A percentile compares a stretch with the other conserved stretches of the same genome.
phyloP scores from a whole-genome alignment of 2,329 filamentous ascomycete species.

The Penicillium corylophilum region DNA sequence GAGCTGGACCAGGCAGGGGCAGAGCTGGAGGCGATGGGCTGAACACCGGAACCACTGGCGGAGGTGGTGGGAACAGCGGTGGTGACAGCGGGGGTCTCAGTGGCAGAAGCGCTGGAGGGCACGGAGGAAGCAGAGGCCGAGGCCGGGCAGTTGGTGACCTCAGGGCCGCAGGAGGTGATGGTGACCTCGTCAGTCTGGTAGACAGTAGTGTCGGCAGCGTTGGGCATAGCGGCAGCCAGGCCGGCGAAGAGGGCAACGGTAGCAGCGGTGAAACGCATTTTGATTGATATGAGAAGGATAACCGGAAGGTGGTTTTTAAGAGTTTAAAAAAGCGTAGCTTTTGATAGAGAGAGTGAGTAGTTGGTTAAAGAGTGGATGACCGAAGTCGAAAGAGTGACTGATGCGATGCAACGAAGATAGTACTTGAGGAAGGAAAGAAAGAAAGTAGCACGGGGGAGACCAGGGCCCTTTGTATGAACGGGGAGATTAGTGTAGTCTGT shows the following conservation, averaged over 20 bases:
- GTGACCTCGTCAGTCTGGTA: slow-evolving; percentile 61
- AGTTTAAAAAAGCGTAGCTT: slow-evolving; percentile 31
- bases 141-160: slow-evolving; percentile 60
- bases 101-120: slow-evolving; percentile 9
- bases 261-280: slow-evolving; percentile 46
- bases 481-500: slow-evolving; percentile 41
- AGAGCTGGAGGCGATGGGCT: slow-evolving; percentile 9
- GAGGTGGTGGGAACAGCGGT: slow-evolving; percentile 21
- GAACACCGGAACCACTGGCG: slow-evolving; percentile 15
- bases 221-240: slow-evolving; percentile 40
- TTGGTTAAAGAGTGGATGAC: slow-evolving; percentile 46
- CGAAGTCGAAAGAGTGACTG: slow-evolving; percentile 42
- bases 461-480: slow-evolving; percentile 38
- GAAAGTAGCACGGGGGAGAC: slow-evolving; percentile 25
- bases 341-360: slow-evolving; percentile 30
- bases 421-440: slow-evolving; percentile 30
- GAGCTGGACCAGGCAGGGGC: slow-evolving; percentile 16
- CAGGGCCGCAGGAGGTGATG: slow-evolving; percentile 61
- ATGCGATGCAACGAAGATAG: slow-evolving; percentile 34
- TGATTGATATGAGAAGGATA: slow-evolving; percentile 33
- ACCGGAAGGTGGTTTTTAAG: slow-evolving; percentile 35
- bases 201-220: slow-evolving; percentile 46
- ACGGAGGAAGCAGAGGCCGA: slow-evolving; percentile 11
- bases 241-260: slow-evolving; percentile 44
- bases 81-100: slow-evolving; percentile 1